Evolutionary conservation across 2,329 filamentous ascomycete genomes (phyloP).

Genomic region (Sporothrix inflata): DNA sequence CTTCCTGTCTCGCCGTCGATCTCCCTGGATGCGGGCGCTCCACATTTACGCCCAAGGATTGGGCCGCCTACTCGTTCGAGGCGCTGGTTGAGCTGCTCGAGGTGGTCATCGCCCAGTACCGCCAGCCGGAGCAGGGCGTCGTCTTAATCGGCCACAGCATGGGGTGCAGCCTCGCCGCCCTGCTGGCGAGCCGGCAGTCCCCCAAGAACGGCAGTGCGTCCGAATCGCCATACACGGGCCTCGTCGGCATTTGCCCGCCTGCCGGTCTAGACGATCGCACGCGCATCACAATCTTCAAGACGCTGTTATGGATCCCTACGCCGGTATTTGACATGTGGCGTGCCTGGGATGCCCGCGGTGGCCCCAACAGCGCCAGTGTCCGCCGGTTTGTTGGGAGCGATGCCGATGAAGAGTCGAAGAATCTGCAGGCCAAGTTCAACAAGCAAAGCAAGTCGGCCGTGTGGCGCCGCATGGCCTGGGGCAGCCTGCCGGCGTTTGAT

Average conservation of each 20-base stretch:
- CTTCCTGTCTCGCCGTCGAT: slow-evolving; percentile 85
- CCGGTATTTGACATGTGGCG: slow-evolving; percentile 77
- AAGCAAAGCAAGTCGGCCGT: slow-evolving; percentile 79
- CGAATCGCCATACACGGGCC: slow-evolving; percentile 55
- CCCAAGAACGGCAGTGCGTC: slow-evolving; percentile 36
- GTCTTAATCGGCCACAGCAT: slow-evolving; percentile 88
- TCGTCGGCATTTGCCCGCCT: slow-evolving; percentile 81
- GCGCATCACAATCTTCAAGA: slow-evolving; percentile 55
- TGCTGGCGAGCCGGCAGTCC: slow-evolving; percentile 62
- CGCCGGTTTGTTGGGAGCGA: slow-evolving; percentile 71
- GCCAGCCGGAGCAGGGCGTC: slow-evolving; percentile 71
- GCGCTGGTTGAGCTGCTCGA: slow-evolving; percentile 76
- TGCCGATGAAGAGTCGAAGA: slow-evolving; percentile 67
- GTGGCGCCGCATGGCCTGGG: slow-evolving; percentile 79
- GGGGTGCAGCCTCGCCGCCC: slow-evolving; percentile 77
- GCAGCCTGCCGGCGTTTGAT: slow-evolving; percentile 65
- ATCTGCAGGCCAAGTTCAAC: slow-evolving; percentile 75
- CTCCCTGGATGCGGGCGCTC: slow-evolving; percentile 88
- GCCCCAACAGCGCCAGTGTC: slow-evolving; percentile 76
- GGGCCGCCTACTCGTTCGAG: slow-evolving; percentile 79
- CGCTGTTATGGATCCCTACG: slow-evolving; percentile 69
- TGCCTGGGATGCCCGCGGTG: slow-evolving; percentile 77
- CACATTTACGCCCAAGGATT: slow-evolving; percentile 68
- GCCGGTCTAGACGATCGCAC: slow-evolving; percentile 63
- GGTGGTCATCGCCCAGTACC: slow-evolving; percentile 72